Evolutionary conservation across 106 monocot species (phyloP).

Genomic region (Hemerocallis citrina): DNA sequence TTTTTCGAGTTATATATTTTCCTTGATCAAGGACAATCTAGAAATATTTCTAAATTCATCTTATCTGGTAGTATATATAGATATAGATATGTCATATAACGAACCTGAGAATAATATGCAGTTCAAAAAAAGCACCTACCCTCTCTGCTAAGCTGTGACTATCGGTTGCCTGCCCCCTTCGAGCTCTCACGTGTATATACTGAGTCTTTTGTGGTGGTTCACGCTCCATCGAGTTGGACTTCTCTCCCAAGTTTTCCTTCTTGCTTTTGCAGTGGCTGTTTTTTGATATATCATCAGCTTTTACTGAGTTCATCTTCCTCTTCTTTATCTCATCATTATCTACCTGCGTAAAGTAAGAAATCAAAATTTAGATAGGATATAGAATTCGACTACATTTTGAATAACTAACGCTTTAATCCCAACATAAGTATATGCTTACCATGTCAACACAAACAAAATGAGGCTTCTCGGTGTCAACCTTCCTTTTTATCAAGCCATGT

Average conservation of each 20-base stretch:
- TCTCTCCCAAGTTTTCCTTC: background rate
- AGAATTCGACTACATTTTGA: background rate
- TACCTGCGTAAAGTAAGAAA: background rate
- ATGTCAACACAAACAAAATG: no score
- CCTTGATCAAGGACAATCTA: no score
- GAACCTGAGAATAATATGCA: no score
- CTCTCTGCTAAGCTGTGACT: conserved; percentile 6
- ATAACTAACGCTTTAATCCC: background rate
- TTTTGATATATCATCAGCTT: background rate
- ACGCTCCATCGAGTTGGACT: background rate
- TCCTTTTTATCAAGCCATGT: background rate
- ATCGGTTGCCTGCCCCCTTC: conserved; percentile 8
- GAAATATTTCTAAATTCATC: no score
- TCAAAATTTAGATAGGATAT: background rate
- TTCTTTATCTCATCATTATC: background rate
- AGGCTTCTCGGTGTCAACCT: background rate
- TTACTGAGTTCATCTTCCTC: background rate
- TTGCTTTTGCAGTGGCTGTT: background rate
- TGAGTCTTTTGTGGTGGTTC: conserved; percentile 26
- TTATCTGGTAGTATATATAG: no score
- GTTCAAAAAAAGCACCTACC: no score
- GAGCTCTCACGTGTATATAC: conserved; percentile 46
- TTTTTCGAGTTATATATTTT: no score
- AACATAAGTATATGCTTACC: no score
- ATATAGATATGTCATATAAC: no score